Evolutionary conservation across 768 basidiomycete genomes (phyloP).

Genomic region (Multifurca ochricompacta): DNA sequence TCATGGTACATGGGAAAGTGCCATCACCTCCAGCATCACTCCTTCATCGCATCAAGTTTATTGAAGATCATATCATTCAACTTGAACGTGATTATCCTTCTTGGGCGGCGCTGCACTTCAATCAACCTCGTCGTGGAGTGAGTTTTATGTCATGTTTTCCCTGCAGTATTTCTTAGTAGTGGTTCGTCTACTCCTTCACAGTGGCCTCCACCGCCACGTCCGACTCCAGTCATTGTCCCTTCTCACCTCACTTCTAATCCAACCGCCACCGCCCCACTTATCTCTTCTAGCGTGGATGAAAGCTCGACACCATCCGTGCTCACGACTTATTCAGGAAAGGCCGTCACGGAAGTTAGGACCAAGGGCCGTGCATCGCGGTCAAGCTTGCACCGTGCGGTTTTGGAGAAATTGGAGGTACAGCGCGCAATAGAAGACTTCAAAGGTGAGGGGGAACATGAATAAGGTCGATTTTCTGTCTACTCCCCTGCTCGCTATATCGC

Average conservation of each 20-base stretch:
- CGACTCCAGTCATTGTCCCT: constrained; percentile 73
- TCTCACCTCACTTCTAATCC: constrained; percentile 43
- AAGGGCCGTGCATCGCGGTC: constrained; percentile 33
- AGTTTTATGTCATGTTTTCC: constrained; percentile 26
- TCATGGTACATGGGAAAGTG: constrained; percentile 34
- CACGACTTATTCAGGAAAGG: constrained; percentile 5
- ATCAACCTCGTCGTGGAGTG: constrained; percentile 75
- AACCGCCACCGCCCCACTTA: not conserved
- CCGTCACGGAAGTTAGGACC: constrained; percentile 19
- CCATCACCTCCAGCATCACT: constrained; percentile 62
- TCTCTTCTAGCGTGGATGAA: not conserved
- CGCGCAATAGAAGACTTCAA: constrained; percentile 52
- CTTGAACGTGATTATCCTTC: constrained; percentile 80
- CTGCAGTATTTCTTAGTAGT: not conserved
- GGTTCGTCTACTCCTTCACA: constrained; percentile 25
- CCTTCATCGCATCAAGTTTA: constrained; percentile 53
- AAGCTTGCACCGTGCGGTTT: constrained; percentile 63
- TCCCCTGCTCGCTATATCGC: not conserved
- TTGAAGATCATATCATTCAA: constrained; percentile 70
- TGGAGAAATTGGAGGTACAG: constrained; percentile 70
- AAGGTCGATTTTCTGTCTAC: not conserved
- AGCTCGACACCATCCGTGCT: not conserved
- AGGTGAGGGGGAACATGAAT: constrained; percentile 8
- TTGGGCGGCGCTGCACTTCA: constrained; percentile 85
- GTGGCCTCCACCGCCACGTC: constrained; percentile 81